Conservation (phyloP, 2,329 filamentous ascomycete species). For the Beauveria australis region DNA sequence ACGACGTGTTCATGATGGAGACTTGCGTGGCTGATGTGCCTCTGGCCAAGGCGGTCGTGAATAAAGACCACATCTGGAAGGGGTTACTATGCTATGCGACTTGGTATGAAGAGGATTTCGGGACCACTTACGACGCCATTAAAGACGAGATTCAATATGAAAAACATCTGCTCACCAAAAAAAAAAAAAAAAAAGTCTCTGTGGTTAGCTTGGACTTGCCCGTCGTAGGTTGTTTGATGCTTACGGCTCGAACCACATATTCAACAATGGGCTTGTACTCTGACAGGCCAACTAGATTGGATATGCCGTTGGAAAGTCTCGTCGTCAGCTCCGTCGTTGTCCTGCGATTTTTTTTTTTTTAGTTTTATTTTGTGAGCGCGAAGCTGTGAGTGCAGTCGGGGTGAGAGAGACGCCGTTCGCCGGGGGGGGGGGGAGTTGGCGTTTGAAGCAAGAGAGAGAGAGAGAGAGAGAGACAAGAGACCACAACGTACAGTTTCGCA, state of each 20-base stretch:
- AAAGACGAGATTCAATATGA: conserved; percentile 64
- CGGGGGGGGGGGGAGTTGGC: too few relatives aligned
- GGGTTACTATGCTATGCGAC: conserved; percentile 7
- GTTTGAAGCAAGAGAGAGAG: too few relatives aligned
- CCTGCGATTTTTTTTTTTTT: conserved; percentile 21
- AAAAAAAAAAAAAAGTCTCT: conserved; percentile 2
- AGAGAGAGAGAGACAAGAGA: too few relatives aligned
- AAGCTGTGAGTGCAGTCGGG: neutral
- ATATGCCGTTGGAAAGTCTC: conserved; percentile 36
- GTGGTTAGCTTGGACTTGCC: neutral
- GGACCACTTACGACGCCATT: conserved; percentile 53
- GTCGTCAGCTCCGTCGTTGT: conserved; percentile 50
- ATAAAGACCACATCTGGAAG: conserved; percentile 68
- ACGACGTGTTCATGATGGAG: conserved; percentile 72
- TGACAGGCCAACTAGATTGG: conserved; percentile 35
- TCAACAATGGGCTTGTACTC: conserved; percentile 36
- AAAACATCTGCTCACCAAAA: conserved; percentile 50
- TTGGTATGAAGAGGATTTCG: neutral
- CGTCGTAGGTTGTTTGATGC: conserved; percentile 16
- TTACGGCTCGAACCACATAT: conserved; percentile 39
- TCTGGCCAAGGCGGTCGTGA: conserved; percentile 67
- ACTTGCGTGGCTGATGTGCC: conserved; percentile 72
- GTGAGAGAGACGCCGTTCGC: too few relatives aligned
- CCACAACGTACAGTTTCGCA: conserved; percentile 61
- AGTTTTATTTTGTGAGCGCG: too few relatives aligned